Evolutionary conservation across 768 basidiomycete genomes (phyloP), one percentile per base, ranked within the genome.

Genomic region (Amanita molliuscula): DNA sequence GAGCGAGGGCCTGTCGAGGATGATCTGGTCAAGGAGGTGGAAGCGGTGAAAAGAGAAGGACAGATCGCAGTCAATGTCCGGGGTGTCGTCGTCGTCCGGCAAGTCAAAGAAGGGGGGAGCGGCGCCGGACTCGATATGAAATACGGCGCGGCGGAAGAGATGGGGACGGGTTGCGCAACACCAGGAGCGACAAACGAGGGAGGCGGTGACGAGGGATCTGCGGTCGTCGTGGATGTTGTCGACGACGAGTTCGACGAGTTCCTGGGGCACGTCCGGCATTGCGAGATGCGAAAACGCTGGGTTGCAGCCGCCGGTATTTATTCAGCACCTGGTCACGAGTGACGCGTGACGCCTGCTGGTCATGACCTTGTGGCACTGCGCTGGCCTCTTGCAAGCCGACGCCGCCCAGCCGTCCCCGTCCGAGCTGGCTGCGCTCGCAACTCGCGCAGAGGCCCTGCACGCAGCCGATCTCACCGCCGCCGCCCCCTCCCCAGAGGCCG

Each of bases 401-500:
- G 65, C 15, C 34, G 28, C 21, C 10, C n/a, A 1, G 6, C 31
- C 4, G 6, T 65, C 3, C 44, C 63, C 7, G 57, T 70, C 2
- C 2, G 66, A 77, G 56, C 58, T 84, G 3, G 49, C 75, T 0
- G 55, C 69, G 7, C 61, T 83, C 29, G 66, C 71, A 2, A 59
- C 70, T 18, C 77, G 72, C 47, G 81, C 78, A 0, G 63, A 71
- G 1, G 51, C 62, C 13, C 63, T 85, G 10, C 76, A 83, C 54
- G 58, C 68, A 40, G 62, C 65, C 2, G 69, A 70, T 38, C 65
- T 74, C 3, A 72, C 76, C 1, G 71, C 79, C 1, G 73, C 70
- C 2, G 72, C 80, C 10, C 79, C 88, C 3, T 70, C 81, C 4
- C 83, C 92, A 3, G 93, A 95, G 63, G 75, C 77, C 11, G 73